Conservation (phyloP, 495 filamentous ascomycete species). For the Podospora australis region DNA sequence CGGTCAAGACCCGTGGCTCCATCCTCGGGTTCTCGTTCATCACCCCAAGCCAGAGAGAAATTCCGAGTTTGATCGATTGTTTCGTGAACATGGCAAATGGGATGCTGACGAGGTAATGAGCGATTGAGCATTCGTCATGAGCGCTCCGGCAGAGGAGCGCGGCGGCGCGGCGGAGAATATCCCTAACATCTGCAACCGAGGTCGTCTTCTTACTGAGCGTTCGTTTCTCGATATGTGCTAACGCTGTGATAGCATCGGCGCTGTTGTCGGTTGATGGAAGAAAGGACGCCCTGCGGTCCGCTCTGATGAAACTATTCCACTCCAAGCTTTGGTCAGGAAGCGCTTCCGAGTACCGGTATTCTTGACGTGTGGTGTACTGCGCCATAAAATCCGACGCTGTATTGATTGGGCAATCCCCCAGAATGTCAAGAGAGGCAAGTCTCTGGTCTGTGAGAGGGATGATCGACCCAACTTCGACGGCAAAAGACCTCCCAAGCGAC, state of each 20-base stretch:
- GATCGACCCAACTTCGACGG: conserved; percentile 80
- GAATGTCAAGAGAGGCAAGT: conserved; percentile 66
- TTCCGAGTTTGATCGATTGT: conserved; percentile 88
- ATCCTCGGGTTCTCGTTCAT: conserved; percentile 92
- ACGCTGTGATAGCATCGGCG: conserved; percentile 51
- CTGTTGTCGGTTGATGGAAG: conserved; percentile 36
- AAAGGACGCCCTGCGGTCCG: conserved; percentile 38
- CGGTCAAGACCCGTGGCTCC: conserved; percentile 73
- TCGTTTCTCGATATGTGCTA: conserved; percentile 62
- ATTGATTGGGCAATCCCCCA: conserved; percentile 67
- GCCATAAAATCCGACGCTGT: conserved; percentile 92
- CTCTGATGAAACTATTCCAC: conserved; percentile 51
- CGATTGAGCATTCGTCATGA: conserved; percentile 64
- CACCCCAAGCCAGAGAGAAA: conserved; percentile 91
- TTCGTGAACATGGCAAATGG: conserved; percentile 91
- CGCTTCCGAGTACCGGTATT: conserved; percentile 75
- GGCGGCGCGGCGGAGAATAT: conserved; percentile 75
- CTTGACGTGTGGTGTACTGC: conserved; percentile 94
- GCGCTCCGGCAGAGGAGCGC: conserved; percentile 72
- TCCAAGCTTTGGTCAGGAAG: conserved; percentile 57
- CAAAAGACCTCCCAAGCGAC: conserved; percentile 90
- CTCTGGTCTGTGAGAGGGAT: conserved; percentile 87
- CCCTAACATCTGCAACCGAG: conserved; percentile 67
- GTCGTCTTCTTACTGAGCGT: conserved; percentile 58
- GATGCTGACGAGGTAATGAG: conserved; percentile 79